Evolutionary conservation across 495 filamentous ascomycete species (phyloP).

Genomic region (Rusavskia elegans): DNA sequence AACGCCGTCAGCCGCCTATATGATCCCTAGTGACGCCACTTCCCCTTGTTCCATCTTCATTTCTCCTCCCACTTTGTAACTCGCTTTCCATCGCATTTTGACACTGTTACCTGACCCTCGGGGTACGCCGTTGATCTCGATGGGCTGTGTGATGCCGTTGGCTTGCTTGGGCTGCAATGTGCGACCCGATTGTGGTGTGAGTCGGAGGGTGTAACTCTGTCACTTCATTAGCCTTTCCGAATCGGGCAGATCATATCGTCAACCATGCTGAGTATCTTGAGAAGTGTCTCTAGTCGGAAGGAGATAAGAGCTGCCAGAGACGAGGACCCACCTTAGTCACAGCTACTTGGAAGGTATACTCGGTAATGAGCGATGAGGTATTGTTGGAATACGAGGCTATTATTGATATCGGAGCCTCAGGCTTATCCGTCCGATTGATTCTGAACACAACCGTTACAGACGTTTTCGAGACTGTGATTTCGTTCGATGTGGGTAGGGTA

Average conservation of each 20-base stretch:
- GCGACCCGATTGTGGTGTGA: constrained; percentile 71
- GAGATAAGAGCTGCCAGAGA: too few relatives aligned
- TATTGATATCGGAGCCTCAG: constrained; percentile 31
- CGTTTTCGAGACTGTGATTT: constrained; percentile 42
- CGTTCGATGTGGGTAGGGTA: constrained; percentile 36
- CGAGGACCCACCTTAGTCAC: constrained; percentile 63
- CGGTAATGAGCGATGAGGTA: constrained; percentile 49
- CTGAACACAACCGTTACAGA: constrained; percentile 37
- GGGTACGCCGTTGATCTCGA: constrained; percentile 58
- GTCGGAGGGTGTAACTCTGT: constrained; percentile 63
- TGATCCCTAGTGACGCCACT: constrained; percentile 66
- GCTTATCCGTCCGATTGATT: constrained; percentile 25
- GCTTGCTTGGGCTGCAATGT: constrained; percentile 55
- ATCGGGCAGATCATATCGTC: too few relatives aligned
- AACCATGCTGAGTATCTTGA: too few relatives aligned
- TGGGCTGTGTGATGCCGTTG: constrained; percentile 68
- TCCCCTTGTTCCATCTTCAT: constrained; percentile 72
- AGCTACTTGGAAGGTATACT: constrained; percentile 80
- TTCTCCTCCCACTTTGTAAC: constrained; percentile 54
- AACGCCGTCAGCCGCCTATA: neutral
- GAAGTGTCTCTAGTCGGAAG: too few relatives aligned
- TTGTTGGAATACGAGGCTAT: constrained; percentile 63
- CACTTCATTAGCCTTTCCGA: neutral
- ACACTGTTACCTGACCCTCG: constrained; percentile 54
- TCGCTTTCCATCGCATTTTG: constrained; percentile 77